Percentiles rank a stretch among this genome's conserved stretches.
Evolutionary conservation across 2,329 filamentous ascomycete species (phyloP).

Genomic region (Passalora sequoiae): DNA sequence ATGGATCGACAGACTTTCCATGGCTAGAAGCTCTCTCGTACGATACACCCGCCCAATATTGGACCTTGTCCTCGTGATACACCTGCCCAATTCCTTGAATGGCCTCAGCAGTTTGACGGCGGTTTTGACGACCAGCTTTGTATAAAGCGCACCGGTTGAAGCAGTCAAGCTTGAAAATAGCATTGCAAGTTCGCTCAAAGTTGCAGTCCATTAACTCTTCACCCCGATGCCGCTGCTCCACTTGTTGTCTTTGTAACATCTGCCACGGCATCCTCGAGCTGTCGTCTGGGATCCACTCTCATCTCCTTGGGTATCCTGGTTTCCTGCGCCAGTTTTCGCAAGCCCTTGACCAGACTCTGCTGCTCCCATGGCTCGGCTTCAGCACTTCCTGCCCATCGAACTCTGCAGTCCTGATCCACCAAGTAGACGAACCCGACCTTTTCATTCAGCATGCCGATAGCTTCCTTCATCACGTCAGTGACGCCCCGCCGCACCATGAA

Average conservation of each 20-base stretch:
- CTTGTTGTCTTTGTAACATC: conserved; percentile 12
- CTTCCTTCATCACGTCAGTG: conserved; percentile 52
- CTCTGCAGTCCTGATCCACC: conserved; percentile 78
- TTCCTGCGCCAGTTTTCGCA: conserved; percentile 60
- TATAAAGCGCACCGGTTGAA: too few relatives aligned
- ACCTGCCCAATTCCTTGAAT: too few relatives aligned
- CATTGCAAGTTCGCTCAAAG: too few relatives aligned
- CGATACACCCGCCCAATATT: too few relatives aligned
- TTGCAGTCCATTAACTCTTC: too few relatives aligned
- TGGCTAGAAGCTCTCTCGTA: too few relatives aligned
- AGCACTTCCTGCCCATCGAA: conserved; percentile 89
- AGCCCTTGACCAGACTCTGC: conserved; percentile 59
- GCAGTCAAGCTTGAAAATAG: too few relatives aligned
- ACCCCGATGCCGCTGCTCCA: background rate
- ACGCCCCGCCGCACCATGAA: conserved; percentile 57
- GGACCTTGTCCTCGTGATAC: too few relatives aligned
- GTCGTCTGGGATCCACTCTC: conserved; percentile 13
- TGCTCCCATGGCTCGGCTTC: conserved; percentile 60
- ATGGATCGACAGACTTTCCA: too few relatives aligned
- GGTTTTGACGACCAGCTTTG: too few relatives aligned
- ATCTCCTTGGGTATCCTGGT: conserved; percentile 22
- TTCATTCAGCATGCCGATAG: conserved; percentile 69
- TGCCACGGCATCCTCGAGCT: conserved; percentile 14
- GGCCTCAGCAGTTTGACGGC: too few relatives aligned
- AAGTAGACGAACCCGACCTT: conserved; percentile 94